Evolutionary conservation across 768 basidiomycete genomes (phyloP), one percentile per base, ranked within the genome.

Genomic region (Amanita jacksonii): DNA sequence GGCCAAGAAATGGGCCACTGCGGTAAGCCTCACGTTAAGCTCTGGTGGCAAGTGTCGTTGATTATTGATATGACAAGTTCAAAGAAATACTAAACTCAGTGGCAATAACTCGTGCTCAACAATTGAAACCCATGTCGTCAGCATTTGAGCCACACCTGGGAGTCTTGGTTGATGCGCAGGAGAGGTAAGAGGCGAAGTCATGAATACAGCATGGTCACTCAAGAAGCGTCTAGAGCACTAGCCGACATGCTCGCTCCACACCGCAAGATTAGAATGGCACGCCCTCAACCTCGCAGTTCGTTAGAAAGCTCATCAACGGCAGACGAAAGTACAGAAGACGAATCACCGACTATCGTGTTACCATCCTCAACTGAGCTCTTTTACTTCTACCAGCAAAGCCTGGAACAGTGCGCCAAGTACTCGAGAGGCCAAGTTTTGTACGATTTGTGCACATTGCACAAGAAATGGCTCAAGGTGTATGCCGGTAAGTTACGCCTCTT

Each of bases 341-440:
- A 69, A 20, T 63, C 76, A 0, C 62, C 76, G 1, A 69, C 73
- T n/a, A 65, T 75, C 2, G 88, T 98, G 1, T 72, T 98, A 6
- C 86, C 90, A 0, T 92, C 89, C 0, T 97, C 93, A 0, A 97
- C 93, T 1, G 93, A 98, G 52, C 65, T 99, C 13, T 99, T 98
- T 68, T 96, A 93, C 60, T 91, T 96, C 63, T 98, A 98, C 57
- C 89, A 81, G 0, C 92, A 98, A 59, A 92, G 83, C 44, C 65
- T 99, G 27, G 96, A 98, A 41, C 88, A 92, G 56, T 97, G 94
- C 55, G 84, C 88, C 2, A 92, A 87, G 55, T 68, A 96, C 3
- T 92, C 88, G 8, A 88, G 81, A 1, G 85, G 87, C 0, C 78
- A 83, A 47, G 76, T 91, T 4, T 63, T 99, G 49, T 85, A 79